These are phyloP conservation scores for Saccharomyces paradoxus DNA, from an alignment of 805 yeast genomes.

Conservation along the genomic window DNA sequence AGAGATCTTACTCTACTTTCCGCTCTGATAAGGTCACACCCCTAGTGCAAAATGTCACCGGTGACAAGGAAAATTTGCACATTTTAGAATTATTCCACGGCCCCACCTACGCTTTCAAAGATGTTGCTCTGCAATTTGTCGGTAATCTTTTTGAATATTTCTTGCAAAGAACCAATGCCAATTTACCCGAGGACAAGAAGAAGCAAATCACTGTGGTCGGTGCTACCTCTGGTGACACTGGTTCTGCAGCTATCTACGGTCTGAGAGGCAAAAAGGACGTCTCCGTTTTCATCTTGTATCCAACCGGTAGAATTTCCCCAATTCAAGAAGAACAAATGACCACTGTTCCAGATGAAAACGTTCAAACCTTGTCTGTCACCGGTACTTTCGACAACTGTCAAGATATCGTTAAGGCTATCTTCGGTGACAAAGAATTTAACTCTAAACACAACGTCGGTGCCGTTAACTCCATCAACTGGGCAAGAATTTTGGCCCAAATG, in stretches of 20 bases:
- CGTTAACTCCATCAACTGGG: conserved; percentile 98
- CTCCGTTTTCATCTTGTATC: conserved; percentile 92
- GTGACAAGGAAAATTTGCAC: conserved; percentile 51
- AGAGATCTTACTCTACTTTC: conserved; percentile 81
- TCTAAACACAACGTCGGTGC: conserved; percentile 91
- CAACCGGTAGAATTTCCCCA: conserved; percentile 95
- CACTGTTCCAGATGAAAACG: conserved; percentile 84
- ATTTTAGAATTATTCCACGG: conserved; percentile 94
- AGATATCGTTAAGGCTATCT: conserved; percentile 86
- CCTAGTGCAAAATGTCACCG: conserved; percentile 47
- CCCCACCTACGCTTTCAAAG: conserved; percentile 98
- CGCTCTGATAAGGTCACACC: conserved; percentile 88
- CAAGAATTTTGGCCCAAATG: conserved; percentile 94
- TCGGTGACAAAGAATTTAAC: conserved; percentile 85
- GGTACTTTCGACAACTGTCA: conserved; percentile 99
- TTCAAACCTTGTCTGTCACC: conserved; percentile 87
- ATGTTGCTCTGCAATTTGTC: conserved; percentile 95
- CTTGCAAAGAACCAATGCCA: conserved; percentile 62
- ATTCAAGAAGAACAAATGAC: conserved; percentile 99
- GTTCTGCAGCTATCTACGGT: conserved; percentile 98
- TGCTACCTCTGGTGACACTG: conserved; percentile 98
- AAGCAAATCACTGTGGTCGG: conserved; percentile 93
- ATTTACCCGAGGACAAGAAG: conserved; percentile 46
- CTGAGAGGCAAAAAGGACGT: conserved; percentile 94
- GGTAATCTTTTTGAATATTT: conserved; percentile 95